phyloP scores from a whole-genome alignment of 495 filamentous ascomycete species.

The Gamarada debralockiae region DNA sequence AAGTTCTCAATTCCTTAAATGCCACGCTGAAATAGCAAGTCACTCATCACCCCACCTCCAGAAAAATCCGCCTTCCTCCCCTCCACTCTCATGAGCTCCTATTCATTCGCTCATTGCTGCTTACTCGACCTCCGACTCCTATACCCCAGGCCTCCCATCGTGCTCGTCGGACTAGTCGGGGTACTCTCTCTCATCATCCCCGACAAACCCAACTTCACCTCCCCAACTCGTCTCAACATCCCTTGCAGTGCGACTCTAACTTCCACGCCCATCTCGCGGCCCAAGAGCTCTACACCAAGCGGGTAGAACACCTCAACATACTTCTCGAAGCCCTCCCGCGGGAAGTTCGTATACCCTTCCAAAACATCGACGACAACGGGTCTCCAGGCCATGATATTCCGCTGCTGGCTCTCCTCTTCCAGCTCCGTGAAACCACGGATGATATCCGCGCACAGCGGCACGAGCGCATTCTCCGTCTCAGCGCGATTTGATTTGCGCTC shows the following conservation, averaged over 20 bases:
- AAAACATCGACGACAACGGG: slow-evolving; percentile 98
- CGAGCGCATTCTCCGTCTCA: slow-evolving; percentile 85
- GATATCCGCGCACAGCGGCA: slow-evolving; percentile 92
- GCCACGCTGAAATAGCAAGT: slow-evolving; percentile 16
- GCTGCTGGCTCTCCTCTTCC: slow-evolving; percentile 91
- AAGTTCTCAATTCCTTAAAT: slow-evolving; percentile 1
- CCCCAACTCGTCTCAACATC: slow-evolving; percentile 75
- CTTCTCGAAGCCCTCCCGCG: slow-evolving; percentile 72
- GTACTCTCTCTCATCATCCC: slow-evolving; percentile 21
- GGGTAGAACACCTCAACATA: slow-evolving; percentile 84
- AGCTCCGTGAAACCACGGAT: slow-evolving; percentile 75
- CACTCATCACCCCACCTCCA: neutral
- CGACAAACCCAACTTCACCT: slow-evolving; percentile 67
- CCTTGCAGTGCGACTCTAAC: slow-evolving; percentile 71
- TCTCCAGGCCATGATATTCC: slow-evolving; percentile 94
- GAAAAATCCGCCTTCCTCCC: too few relatives aligned
- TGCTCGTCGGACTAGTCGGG: slow-evolving; percentile 39
- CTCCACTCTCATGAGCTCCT: too few relatives aligned
- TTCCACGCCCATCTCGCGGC: slow-evolving; percentile 74
- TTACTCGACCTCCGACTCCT: slow-evolving; percentile 19
- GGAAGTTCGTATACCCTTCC: slow-evolving; percentile 88
- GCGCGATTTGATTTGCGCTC: slow-evolving; percentile 73
- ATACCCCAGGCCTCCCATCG: slow-evolving; percentile 17
- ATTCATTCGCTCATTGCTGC: slow-evolving; percentile 2
- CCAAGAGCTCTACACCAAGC: slow-evolving; percentile 75